Evolutionary conservation across 768 basidiomycete genomes (phyloP), one percentile per base, ranked within the genome.

Genomic region (Termitomyces heimii): DNA sequence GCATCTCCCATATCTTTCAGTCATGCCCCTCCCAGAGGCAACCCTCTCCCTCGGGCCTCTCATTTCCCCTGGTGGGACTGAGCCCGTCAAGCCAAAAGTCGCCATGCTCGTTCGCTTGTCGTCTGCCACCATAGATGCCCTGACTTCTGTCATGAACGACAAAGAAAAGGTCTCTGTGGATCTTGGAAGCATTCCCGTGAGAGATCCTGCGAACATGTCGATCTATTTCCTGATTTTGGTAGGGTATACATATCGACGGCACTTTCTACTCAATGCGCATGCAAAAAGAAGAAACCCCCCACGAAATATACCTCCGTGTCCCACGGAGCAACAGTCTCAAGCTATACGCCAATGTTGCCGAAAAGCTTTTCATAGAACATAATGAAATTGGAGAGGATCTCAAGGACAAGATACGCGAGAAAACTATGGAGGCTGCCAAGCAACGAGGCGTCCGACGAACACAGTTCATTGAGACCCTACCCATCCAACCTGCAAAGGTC

Each of bases 41-140:
- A 72, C 77, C 10, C 77, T 89, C 44, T 75, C 85, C 9, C 77
- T 92, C 43, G 79, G 84, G 43, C 82, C 83, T 32, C 76, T 78
- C 63, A 75, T 82, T 1, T 73, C 74, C 46, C 81, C 82, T 34
- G 83, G 81, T 45, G 84, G 81, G 59, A 73, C 80, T 0, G 66
- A 78, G 34, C 81, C 82, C 34, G 77, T 85, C 4, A 82, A 79
- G 58, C 83, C 83, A 13, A 89, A 88, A 74, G 78, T 79, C 26
- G 89, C 89, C 48, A 84, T 90, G 82, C 74, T 92, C 50, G 80
- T 92, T 40, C 84, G 88, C 56, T 77, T 92, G 80, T 83, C 89
- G 4, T 77, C 81, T 34, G 86, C 89, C 68, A 83, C 86, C 0
- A 75, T 91, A 58, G 83, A 88, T 55, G 85, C 85, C 1, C 79